Percentiles rank a stretch among this genome's conserved stretches.
phyloP scores from a whole-genome alignment of 164 flowering plant species.

The Macadamia integrifolia region DNA sequence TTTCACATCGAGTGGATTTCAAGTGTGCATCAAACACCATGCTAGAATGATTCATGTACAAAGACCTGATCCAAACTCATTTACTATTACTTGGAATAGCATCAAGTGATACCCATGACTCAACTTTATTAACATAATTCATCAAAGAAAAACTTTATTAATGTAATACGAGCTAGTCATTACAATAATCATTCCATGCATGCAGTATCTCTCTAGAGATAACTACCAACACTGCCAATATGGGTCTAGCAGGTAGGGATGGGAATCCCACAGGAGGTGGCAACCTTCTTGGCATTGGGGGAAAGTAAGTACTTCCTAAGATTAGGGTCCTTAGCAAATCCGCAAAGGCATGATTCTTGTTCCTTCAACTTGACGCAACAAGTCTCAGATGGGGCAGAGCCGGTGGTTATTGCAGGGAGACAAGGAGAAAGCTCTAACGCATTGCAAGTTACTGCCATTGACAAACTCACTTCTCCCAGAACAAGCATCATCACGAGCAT shows the following conservation, averaged over 20 bases:
- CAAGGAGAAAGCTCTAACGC: constrained; percentile 3
- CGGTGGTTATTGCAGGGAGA: neutral
- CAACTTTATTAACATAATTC: too few species aligned
- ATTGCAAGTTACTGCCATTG: constrained; percentile 19
- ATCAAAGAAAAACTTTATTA: too few species aligned
- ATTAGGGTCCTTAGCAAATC: constrained; percentile 46
- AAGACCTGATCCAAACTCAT: too few species aligned
- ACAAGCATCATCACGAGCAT: constrained; percentile 22
- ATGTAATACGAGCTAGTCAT: too few species aligned
- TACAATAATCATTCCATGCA: too few species aligned
- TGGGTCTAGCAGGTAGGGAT: constrained; percentile 39
- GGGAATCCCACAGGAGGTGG: constrained; percentile 41
- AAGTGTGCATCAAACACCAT: too few species aligned
- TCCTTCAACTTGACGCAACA: constrained; percentile 16
- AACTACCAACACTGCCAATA: too few species aligned
- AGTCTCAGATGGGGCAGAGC: neutral
- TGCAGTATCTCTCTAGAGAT: too few species aligned
- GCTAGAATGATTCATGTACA: too few species aligned
- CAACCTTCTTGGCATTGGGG: constrained; percentile 56
- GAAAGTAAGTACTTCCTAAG: constrained; percentile 40
- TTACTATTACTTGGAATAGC: too few species aligned
- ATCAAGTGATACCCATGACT: too few species aligned
- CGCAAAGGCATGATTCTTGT: constrained; percentile 67
- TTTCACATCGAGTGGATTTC: too few species aligned
- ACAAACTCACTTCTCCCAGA: constrained; percentile 20